Evolutionary conservation across 495 filamentous ascomycete genomes (phyloP), one percentile per base, ranked within the genome.

Genomic region (Oleoguttula mirabilis): DNA sequence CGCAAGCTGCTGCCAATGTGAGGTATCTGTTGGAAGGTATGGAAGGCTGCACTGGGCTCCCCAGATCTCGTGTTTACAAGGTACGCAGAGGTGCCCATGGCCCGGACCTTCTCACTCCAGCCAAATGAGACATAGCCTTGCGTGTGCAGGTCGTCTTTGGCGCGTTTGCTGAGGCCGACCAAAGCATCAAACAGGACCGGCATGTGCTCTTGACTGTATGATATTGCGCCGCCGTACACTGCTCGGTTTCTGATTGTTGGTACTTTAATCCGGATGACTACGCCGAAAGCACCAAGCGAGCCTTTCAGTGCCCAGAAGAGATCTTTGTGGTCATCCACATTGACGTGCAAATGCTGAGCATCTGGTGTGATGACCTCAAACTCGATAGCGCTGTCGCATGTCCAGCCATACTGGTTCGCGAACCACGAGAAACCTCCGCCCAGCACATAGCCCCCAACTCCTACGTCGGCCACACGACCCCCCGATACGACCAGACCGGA

Each of bases 301-400:
- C 65, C 66, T 42, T 62, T 61, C 12, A 77, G 60, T 16, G 74
- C 73, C 62, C 66, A 77, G 60, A 73, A 79, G 3, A 82, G 67
- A 56, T 80, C 75, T 1, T 61, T 34, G 45, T 79, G 61, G n/a
- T 61, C 51, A 2, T 48, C 56, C 32, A 62, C 55, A 58, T 61
- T 78, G 10, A 66, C 77, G 21, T 72, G 54, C 20, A 72, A 58
- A 35, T 80, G 64, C 16, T 63, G 60, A 4, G 72, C 75, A 51
- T 79, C 65, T 15, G 75, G 57, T 6, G 65, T 36, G 7, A 71
- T 66, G 3, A 71, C 62, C 51, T 75, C 58, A 44, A 65, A 75
- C 20, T 58, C 62, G 8, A 56, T 40, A 0, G 71, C 68, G 10
- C 62, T 66, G 52, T 78, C 67, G 21, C 63, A 71, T 2, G 67